A percentile compares a stretch with the other conserved stretches of the same genome.
Evolutionary conservation across 2,329 filamentous ascomycete genomes (phyloP).

Genomic region (Fusarium anguioides): DNA sequence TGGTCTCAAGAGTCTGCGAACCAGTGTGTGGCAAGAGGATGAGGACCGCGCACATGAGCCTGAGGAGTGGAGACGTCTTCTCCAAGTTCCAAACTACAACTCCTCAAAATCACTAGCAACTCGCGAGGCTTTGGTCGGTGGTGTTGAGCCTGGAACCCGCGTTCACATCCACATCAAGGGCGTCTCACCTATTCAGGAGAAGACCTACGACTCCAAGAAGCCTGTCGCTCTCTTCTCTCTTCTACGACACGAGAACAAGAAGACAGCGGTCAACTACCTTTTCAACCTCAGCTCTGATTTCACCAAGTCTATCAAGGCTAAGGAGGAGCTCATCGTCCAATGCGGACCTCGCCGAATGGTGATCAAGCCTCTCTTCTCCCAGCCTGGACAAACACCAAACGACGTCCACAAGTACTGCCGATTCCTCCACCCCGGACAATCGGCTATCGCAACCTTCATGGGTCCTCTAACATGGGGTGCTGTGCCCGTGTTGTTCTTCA

Average conservation of each 20-base stretch:
- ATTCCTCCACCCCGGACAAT: conserved; percentile 89
- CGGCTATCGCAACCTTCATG: conserved; percentile 88
- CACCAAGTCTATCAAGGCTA: conserved; percentile 82
- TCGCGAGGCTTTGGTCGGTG: conserved; percentile 88
- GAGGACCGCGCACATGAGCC: conserved; percentile 90
- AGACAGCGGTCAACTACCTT: conserved; percentile 88
- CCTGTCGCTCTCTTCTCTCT: conserved; percentile 86
- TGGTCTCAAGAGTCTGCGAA: conserved; percentile 89
- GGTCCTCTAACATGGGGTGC: conserved; percentile 93
- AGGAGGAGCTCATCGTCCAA: conserved; percentile 91
- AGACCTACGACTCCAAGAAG: conserved; percentile 59
- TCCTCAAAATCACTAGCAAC: conserved; percentile 80
- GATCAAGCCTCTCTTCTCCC: conserved; percentile 91
- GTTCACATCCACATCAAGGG: conserved; percentile 80
- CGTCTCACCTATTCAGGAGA: conserved; percentile 56
- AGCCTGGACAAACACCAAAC: conserved; percentile 90
- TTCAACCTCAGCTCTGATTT: conserved; percentile 85
- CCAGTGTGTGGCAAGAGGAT: conserved; percentile 87
- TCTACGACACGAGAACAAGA: conserved; percentile 94
- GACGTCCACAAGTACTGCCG: conserved; percentile 97
- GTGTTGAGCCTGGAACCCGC: conserved; percentile 83
- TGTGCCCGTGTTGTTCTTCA: conserved; percentile 91
- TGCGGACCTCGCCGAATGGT: conserved; percentile 88
- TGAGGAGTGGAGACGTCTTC: conserved; percentile 85
- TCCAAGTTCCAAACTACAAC: conserved; percentile 91